Evolutionary conservation across 169 alveolate genomes (phyloP).

Genomic region (Plasmodium inui): DNA sequence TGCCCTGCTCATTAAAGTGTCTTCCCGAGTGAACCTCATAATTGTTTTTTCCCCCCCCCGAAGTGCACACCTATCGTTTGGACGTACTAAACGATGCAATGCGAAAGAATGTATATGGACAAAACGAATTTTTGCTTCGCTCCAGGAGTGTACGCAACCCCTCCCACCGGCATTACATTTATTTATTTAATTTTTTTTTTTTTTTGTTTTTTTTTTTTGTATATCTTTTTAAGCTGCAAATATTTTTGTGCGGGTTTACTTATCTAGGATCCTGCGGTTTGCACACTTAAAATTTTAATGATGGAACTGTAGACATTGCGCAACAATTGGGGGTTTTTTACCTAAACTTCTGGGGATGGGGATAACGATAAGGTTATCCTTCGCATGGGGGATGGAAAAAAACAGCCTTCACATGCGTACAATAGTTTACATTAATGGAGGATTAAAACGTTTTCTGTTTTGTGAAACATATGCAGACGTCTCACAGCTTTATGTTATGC

Average conservation of each 20-base stretch:
- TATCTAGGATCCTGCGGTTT: not conserved
- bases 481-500: not conserved
- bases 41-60: not conserved
- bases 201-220: not conserved
- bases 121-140: not conserved
- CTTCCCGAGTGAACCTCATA: not conserved
- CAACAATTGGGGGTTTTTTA: not conserved
- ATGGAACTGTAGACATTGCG: not conserved
- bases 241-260: not conserved
- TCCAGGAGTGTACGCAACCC: not conserved
- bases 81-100: not conserved
- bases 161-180: not conserved
- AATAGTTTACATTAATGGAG: not conserved
- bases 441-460: not conserved
- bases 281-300: not conserved
- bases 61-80: not conserved
- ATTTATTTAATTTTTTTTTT: not conserved
- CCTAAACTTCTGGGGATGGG: not conserved
- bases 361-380: not conserved
- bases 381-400: not conserved
- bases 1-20: not conserved
- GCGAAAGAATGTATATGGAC: not conserved
- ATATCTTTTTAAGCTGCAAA: not conserved
- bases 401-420: not conserved
- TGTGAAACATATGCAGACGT: not conserved